These are phyloP conservation scores for Madurella fahalii DNA, from an alignment of 2,329 filamentous ascomycete genomes.

Conservation along the genomic window DNA sequence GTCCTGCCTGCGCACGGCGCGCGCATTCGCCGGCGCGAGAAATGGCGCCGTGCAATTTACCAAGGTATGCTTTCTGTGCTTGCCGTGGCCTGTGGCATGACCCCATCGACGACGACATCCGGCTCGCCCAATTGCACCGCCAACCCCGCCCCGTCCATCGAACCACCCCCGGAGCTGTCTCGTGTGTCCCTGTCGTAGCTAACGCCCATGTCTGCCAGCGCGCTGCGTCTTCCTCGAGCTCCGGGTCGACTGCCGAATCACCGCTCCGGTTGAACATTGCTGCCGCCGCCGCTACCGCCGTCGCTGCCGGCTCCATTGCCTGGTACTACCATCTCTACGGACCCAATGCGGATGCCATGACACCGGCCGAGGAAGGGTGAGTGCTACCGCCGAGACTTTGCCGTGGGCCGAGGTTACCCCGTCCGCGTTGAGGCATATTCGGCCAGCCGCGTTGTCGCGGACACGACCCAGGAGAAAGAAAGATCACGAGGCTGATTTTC, in stretches of 20 bases:
- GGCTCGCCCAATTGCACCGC: constrained; percentile 18
- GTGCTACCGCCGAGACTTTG: constrained; percentile 38
- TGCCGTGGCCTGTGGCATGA: constrained; percentile 7
- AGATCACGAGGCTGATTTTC: constrained; percentile 28
- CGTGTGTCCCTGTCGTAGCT: constrained; percentile 15
- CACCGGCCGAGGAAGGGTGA: constrained; percentile 97
- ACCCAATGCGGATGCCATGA: constrained; percentile 80
- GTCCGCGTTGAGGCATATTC: constrained; percentile 27
- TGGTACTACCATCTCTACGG: constrained; percentile 99
- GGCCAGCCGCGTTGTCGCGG: constrained; percentile 10
- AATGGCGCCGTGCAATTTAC: constrained; percentile 67
- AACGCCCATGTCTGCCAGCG: constrained; percentile 42
- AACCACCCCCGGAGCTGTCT: neutral
- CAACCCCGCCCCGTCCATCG: constrained; percentile 2
- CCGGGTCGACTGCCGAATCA: constrained; percentile 67
- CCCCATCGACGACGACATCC: constrained; percentile 7
- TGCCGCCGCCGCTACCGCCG: constrained; percentile 78
- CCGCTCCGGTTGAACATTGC: constrained; percentile 81
- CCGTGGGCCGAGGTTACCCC: constrained; percentile 16
- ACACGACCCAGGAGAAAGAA: neutral
- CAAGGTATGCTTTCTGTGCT: constrained; percentile 58
- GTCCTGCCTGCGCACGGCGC: constrained; percentile 84
- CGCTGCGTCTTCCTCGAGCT: constrained; percentile 67
- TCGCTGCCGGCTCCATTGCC: constrained; percentile 82
- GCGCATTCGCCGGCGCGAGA: constrained; percentile 74